Evolutionary conservation across 2,329 filamentous ascomycete genomes (phyloP), one percentile per base, ranked within the genome.

Genomic region (Xylaria sp.): DNA sequence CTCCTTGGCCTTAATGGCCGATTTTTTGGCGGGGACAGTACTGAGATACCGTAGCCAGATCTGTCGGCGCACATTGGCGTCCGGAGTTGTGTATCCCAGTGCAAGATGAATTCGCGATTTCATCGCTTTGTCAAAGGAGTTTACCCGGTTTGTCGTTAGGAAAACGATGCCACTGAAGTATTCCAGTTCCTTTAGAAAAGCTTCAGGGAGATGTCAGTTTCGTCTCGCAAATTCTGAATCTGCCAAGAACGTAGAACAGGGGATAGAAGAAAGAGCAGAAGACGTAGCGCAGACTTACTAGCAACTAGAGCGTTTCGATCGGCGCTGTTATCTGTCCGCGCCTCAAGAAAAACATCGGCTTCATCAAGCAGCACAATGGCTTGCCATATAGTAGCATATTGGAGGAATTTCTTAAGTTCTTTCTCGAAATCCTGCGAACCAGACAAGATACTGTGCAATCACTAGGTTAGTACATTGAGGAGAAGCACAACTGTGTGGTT

Each of bases 101-200:
- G 75, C 76, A 11, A 81, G 73, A 67, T 82, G 79, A 50, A 83
- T 79, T 1, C 80, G 74, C 1, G 80, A 82, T 65, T 78, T 79
- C 72, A 82, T 82, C 0, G 82, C 82, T 17, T 78, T 76, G 62
- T 84, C 82, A 54, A 84, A 80, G 1, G 75, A 69, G 10, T 45
- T 65, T 4, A 74, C 72, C 0, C 74, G 74, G 20, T 83, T 85
- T 17, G 81, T 84, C 0, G 82, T 84, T 15, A 84, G 74, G 70
- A 81, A 82, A 6, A 82, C 73, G 45, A 82, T 79, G 4, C 81
- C 81, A 6, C 73, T 70, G 57, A 81, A 82, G 70, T 81, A 81
- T 66, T 82, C 80, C 9, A 82, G 72, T 10, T 80, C 75, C n/a
- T 76, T 75, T 1, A 82, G 74, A 67, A 82, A 81, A 4, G 79